These are phyloP conservation scores for Lactarius sanguifluus DNA, from an alignment of 768 basidiomycete genomes.

Conservation along the genomic window DNA sequence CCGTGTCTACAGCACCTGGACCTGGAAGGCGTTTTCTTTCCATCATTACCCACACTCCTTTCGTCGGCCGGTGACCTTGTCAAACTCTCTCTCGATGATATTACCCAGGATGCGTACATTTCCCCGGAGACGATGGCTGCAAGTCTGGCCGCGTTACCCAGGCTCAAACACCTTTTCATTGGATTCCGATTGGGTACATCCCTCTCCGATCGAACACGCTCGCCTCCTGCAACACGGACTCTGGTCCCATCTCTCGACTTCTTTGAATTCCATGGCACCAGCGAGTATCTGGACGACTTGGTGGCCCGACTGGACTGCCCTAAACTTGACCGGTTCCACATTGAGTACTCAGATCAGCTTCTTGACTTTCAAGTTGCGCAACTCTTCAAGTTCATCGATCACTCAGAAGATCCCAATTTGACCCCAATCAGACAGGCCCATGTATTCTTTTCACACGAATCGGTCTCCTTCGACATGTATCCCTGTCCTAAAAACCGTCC, in stretches of 20 bases:
- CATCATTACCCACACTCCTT: neutral
- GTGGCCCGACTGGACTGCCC: neutral
- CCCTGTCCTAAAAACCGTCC: too few relatives aligned
- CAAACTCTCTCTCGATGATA: neutral
- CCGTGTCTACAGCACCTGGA: neutral
- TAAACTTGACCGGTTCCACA: neutral
- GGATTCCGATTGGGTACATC: neutral
- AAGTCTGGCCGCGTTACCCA: neutral
- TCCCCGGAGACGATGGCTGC: neutral
- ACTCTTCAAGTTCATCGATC: neutral
- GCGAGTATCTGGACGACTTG: neutral
- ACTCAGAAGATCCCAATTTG: neutral
- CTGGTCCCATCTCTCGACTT: neutral
- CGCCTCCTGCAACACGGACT: neutral
- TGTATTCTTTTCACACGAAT: too few relatives aligned
- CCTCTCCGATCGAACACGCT: neutral
- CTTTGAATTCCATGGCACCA: neutral
- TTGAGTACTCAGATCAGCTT: neutral
- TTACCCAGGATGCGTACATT: neutral
- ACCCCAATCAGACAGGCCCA: too few relatives aligned
- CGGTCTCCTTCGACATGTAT: too few relatives aligned
- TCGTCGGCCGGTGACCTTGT: neutral
- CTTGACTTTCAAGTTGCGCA: neutral
- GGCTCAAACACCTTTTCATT: neutral
- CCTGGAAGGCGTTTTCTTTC: neutral